phyloP scores from a whole-genome alignment of 768 basidiomycete species.

The Collybia sp. region DNA sequence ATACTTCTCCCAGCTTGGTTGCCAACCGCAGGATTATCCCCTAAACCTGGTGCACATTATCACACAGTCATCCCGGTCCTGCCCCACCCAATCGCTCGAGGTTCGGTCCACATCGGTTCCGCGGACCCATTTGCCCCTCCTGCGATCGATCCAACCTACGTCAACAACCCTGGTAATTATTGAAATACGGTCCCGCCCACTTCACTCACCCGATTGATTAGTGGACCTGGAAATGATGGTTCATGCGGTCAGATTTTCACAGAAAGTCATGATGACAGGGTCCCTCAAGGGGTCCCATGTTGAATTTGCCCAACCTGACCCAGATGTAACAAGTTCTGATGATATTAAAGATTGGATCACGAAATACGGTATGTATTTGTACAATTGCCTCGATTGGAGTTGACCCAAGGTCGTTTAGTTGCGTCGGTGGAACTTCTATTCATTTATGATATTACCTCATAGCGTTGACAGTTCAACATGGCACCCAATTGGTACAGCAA shows the following conservation, averaged over 20 bases:
- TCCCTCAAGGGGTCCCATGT: background rate
- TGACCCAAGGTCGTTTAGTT: too few species aligned
- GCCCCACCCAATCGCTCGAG: too few species aligned
- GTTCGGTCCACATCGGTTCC: conserved; percentile 2
- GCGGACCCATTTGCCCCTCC: conserved; percentile 3
- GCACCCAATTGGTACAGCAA: background rate
- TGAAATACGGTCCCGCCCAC: background rate
- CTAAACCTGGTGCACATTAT: too few species aligned
- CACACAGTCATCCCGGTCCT: too few species aligned
- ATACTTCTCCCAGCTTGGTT: too few species aligned
- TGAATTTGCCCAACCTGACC: background rate
- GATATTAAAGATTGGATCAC: background rate
- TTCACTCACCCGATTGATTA: background rate
- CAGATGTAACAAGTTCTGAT: background rate
- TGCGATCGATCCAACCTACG: conserved; percentile 1
- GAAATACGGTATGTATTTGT: too few species aligned
- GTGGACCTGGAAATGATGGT: conserved; percentile 6
- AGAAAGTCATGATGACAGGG: background rate
- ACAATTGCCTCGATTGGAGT: too few species aligned
- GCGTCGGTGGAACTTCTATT: too few species aligned
- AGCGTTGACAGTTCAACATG: background rate
- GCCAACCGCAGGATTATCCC: too few species aligned
- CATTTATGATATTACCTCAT: too few species aligned
- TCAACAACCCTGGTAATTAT: conserved; percentile 4
- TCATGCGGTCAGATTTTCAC: background rate